These are phyloP conservation scores for Cryphonectria nitschkei DNA, from an alignment of 2,329 filamentous ascomycete species.

Conservation along the genomic window DNA sequence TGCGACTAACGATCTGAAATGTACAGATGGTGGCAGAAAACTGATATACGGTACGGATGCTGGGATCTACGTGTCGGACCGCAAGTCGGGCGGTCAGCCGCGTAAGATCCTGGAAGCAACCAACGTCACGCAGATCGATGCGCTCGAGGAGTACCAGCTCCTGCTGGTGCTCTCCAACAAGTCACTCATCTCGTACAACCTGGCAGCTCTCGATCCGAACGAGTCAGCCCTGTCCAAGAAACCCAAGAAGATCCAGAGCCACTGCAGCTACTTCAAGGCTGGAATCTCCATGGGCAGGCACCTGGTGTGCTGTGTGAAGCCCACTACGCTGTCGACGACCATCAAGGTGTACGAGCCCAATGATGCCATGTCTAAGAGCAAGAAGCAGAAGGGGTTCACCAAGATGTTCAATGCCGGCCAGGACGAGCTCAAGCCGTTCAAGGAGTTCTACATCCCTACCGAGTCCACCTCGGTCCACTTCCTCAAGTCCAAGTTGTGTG, in stretches of 20 bases:
- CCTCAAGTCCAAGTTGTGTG: conserved; percentile 93
- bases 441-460: conserved; percentile 98
- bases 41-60: conserved; percentile 92
- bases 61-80: conserved; percentile 89
- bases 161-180: conserved; percentile 92
- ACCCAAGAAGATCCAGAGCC: conserved; percentile 93
- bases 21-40: conserved; percentile 86
- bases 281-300: conserved; percentile 94
- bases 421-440: conserved; percentile 94
- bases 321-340: conserved; percentile 86
- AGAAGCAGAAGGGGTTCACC: conserved; percentile 92
- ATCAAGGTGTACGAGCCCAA: conserved; percentile 99
- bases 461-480: conserved; percentile 99
- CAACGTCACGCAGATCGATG: conserved; percentile 92
- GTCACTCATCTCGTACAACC: conserved; percentile 84
- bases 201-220: conserved; percentile 82
- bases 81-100: conserved; percentile 80
- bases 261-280: conserved; percentile 98
- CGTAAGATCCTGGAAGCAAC: conserved; percentile 82
- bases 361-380: conserved; percentile 88
- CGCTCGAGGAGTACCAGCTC: conserved; percentile 92
- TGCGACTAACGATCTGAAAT: conserved; percentile 29
- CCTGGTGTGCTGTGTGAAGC: conserved; percentile 95
- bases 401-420: conserved; percentile 95
- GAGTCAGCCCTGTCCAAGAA: conserved; percentile 81